Percentiles rank a stretch among this genome's conserved stretches.
phyloP scores from a whole-genome alignment of 108 stramenopile genomes.

The Skeletonema menzelii region DNA sequence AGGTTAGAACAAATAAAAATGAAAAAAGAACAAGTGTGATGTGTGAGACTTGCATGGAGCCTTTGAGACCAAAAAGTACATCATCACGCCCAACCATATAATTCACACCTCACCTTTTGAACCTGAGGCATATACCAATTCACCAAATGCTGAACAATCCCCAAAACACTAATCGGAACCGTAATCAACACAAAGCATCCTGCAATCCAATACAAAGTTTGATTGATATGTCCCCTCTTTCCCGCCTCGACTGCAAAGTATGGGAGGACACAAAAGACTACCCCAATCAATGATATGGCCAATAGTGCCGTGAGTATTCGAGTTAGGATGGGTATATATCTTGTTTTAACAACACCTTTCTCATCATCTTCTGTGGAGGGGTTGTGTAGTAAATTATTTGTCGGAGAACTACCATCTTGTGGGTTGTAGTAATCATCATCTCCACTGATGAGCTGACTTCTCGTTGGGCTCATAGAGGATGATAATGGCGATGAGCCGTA shows the following conservation, averaged over 20 bases:
- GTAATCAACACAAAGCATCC: slow-evolving; percentile 41
- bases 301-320: slow-evolving; percentile 33
- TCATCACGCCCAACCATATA: too few species aligned
- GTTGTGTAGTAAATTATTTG: neutral
- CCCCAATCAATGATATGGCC: slow-evolving; percentile 16
- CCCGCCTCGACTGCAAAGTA: slow-evolving; percentile 28
- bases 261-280: slow-evolving; percentile 27
- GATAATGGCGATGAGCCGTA: neutral
- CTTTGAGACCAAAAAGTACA: too few species aligned
- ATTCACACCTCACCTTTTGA: slow-evolving; percentile 47
- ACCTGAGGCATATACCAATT: slow-evolving; percentile 56
- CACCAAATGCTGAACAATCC: slow-evolving; percentile 46
- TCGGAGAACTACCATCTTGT: neutral
- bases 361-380: neutral
- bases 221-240: slow-evolving; percentile 17
- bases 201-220: slow-evolving; percentile 34
- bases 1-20: too few species aligned
- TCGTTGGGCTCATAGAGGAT: neutral
- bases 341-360: neutral
- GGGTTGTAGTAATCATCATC: neutral
- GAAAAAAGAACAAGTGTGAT: too few species aligned
- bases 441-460: neutral
- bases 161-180: slow-evolving; percentile 33
- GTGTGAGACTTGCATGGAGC: too few species aligned
- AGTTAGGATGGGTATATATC: neutral